Evolutionary conservation across 371 early-diverging fungal genomes (phyloP), one percentile per base, ranked within the genome.

Genomic region (Batkoa obscura): DNA sequence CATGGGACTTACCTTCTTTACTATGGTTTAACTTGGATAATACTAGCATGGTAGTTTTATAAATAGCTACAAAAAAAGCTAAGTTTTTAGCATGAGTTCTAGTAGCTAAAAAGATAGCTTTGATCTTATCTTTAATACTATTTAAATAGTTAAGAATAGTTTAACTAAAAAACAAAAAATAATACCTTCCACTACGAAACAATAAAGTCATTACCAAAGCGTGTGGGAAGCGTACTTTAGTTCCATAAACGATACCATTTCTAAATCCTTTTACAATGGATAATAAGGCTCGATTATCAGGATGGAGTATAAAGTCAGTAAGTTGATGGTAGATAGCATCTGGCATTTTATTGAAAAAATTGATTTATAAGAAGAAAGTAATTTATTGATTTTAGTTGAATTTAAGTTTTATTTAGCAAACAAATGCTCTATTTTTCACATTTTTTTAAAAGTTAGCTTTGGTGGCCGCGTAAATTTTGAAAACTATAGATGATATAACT

Each of bases 121-220:
- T 64, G 2, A 83, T 49, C 73, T 90, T 91, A 35, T 80, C 79
- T 67, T 74, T 63, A 57, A 84, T 58, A 53, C 80, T 84, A 47
- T 30, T n/a, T n/a, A n/a, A n/a, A n/a, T n/a, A n/a, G n/a, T n/a
- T n/a, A n/a, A n/a, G n/a, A n/a, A n/a, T n/a, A n/a, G n/a, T n/a
- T n/a, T n/a, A n/a, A n/a, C n/a, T n/a, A n/a, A n/a, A n/a, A 32
- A 23, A 30, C 3, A 15, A 58, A 45, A 41, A 41, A 31, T 53
- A 75, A 66, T 79, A 93, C 90, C 80, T 82, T 58, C 87, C 90
- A 33, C 72, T 67, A 36, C 93, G 79, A 72, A 96, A 96, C 58
- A 96, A 72, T 60, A 94, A 72, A 30, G 94, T 89, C 97, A 96
- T 96, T 57, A 96, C 94, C 0, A 96, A 69, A 8, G 97, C 97